A percentile compares a stretch with the other conserved stretches of the same genome.
These are phyloP conservation scores for Mortierella sp. DNA, from an alignment of 371 early-diverging fungal species.

Conservation along the genomic window DNA sequence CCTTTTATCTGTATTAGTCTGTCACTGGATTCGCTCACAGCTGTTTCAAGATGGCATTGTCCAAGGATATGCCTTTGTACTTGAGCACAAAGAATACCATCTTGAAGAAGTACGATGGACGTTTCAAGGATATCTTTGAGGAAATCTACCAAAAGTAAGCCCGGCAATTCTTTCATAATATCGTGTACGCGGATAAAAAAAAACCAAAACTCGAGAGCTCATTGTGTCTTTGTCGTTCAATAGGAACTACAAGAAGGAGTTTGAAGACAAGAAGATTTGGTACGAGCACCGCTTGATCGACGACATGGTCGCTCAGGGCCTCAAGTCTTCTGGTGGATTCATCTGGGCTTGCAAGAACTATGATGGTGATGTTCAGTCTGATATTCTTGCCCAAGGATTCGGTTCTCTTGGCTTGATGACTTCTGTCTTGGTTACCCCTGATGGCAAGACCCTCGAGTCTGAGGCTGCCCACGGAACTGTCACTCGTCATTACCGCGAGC, in stretches of 20 bases:
- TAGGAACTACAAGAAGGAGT: constrained; percentile 76
- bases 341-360: constrained; percentile 98
- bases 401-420: constrained; percentile 97
- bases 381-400: constrained; percentile 95
- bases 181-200: neutral
- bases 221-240: constrained; percentile 4
- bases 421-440: constrained; percentile 94
- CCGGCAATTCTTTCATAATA: too few relatives aligned
- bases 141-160: constrained; percentile 84
- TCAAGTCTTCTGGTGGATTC: constrained; percentile 96
- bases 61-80: constrained; percentile 91
- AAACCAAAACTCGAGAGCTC: neutral
- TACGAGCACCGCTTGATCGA: constrained; percentile 98
- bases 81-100: constrained; percentile 98
- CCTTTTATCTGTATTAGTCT: constrained; percentile 61
- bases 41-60: constrained; percentile 94
- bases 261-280: constrained; percentile 86
- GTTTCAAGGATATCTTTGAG: constrained; percentile 98
- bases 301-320: constrained; percentile 98
- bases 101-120: constrained; percentile 96
- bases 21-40: constrained; percentile 94
- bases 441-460: constrained; percentile 94
- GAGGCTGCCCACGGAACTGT: constrained; percentile 99
- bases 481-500: constrained; percentile 96
- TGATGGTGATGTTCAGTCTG: constrained; percentile 96